Evolutionary conservation across 2,329 filamentous ascomycete species (phyloP).

Genomic region (Chaetoscypha palmicola): DNA sequence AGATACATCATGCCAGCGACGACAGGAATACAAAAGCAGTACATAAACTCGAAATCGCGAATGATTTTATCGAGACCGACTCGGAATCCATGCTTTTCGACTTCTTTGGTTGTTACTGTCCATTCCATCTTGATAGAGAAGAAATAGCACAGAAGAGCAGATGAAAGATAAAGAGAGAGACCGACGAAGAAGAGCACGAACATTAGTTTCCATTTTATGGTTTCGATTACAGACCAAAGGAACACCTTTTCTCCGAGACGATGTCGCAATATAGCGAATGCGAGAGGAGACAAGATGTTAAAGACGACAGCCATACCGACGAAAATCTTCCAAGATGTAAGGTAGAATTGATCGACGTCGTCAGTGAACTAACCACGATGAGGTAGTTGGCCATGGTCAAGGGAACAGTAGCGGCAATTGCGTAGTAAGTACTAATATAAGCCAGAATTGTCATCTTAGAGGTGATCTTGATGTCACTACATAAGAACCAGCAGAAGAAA

Average conservation of each 20-base stretch:
- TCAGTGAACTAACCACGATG: constrained; percentile 66
- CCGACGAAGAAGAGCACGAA: constrained; percentile 39
- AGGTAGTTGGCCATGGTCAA: constrained; percentile 65
- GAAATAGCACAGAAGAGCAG: constrained; percentile 37
- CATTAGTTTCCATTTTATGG: constrained; percentile 45
- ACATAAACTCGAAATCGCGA: constrained; percentile 49
- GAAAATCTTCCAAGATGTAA: constrained; percentile 59
- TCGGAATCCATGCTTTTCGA: constrained; percentile 48
- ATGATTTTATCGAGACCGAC: constrained; percentile 49
- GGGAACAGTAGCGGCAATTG: constrained; percentile 60
- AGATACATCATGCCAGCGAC: constrained; percentile 26
- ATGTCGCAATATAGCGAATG: constrained; percentile 22
- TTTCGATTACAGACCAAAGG: constrained; percentile 40
- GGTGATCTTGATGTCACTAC: constrained; percentile 53
- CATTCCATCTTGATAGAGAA: constrained; percentile 39
- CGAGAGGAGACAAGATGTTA: constrained; percentile 39
- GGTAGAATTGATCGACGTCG: constrained; percentile 58
- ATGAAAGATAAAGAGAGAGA: constrained; percentile 36
- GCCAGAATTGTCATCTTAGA: constrained; percentile 66
- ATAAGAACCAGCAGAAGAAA: constrained; percentile 54
- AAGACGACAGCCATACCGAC: constrained; percentile 59
- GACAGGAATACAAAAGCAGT: constrained; percentile 19
- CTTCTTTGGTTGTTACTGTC: constrained; percentile 54
- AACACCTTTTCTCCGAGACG: constrained; percentile 19
- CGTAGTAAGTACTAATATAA: constrained; percentile 56